Percentiles rank a stretch among this genome's conserved stretches.
These are phyloP conservation scores for Aspergillus sp. DNA, from an alignment of 2,329 filamentous ascomycete species.

Conservation along the genomic window DNA sequence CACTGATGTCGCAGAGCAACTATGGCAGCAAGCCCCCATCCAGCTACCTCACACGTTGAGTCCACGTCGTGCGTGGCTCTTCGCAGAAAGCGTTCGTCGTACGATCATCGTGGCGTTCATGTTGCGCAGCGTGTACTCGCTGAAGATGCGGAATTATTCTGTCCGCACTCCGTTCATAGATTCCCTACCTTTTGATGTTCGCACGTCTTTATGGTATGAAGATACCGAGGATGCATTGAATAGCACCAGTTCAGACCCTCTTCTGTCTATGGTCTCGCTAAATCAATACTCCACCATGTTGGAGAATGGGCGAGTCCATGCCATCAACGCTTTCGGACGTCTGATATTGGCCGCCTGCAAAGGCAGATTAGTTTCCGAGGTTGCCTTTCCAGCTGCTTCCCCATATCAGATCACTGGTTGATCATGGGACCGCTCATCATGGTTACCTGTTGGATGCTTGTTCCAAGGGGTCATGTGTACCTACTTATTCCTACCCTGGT, in stretches of 20 bases:
- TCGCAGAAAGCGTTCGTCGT: constrained; percentile 31
- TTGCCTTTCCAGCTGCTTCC: constrained; percentile 14
- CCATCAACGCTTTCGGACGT: constrained; percentile 18
- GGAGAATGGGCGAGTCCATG: constrained; percentile 19
- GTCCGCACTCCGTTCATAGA: constrained; percentile 29
- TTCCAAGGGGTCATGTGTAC: too few relatives aligned
- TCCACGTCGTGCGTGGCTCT: constrained; percentile 29
- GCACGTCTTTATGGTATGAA: constrained; percentile 26
- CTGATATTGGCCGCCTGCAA: constrained; percentile 28
- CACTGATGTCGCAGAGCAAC: constrained; percentile 14
- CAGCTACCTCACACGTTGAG: constrained; percentile 23
- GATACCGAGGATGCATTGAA: constrained; percentile 12
- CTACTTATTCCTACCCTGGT: too few relatives aligned
- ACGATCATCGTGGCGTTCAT: constrained; percentile 33
- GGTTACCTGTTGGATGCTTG: too few relatives aligned
- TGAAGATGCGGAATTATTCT: constrained; percentile 24
- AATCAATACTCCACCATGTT: constrained; percentile 25
- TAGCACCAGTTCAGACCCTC: background rate
- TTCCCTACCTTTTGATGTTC: constrained; percentile 27
- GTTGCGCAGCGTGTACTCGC: constrained; percentile 30
- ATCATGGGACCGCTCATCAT: background rate
- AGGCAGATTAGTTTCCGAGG: constrained; percentile 13
- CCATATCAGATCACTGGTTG: constrained; percentile 1
- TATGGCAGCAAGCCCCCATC: constrained; percentile 26
- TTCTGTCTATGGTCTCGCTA: constrained; percentile 23